phyloP scores from a whole-genome alignment of 352 stramenopile species.

The Globisporangium solare region DNA sequence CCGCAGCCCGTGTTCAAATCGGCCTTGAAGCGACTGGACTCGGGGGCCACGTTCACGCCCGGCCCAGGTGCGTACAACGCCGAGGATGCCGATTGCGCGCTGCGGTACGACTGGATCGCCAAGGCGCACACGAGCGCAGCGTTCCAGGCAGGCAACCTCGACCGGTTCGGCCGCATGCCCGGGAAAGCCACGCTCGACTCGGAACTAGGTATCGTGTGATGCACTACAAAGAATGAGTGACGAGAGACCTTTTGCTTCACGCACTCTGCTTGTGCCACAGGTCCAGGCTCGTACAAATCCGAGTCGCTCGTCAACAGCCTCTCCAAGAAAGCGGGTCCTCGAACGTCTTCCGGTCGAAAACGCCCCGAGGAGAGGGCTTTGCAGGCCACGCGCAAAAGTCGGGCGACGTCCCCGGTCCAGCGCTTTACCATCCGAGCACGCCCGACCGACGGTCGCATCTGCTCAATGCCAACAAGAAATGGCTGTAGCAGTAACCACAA shows the following conservation, averaged over 20 bases:
- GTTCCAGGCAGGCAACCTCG: slow-evolving; percentile 45
- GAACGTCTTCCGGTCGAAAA: slow-evolving; percentile 23
- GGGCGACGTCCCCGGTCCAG: slow-evolving; percentile 36
- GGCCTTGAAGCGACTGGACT: slow-evolving; percentile 45
- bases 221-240: no score
- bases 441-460: slow-evolving; percentile 58
- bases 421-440: slow-evolving; percentile 58
- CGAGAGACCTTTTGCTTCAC: neutral
- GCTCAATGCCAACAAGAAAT: slow-evolving; percentile 80
- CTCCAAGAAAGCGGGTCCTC: slow-evolving; percentile 16
- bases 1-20: slow-evolving; percentile 67
- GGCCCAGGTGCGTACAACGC: slow-evolving; percentile 67
- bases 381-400: slow-evolving; percentile 10
- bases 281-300: slow-evolving; percentile 52
- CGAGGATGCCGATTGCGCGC: slow-evolving; percentile 51
- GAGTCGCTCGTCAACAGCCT: slow-evolving; percentile 14
- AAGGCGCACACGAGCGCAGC: slow-evolving; percentile 54
- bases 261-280: slow-evolving; percentile 12
- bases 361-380: slow-evolving; percentile 22
- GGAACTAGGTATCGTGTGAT: slow-evolving; percentile 31
- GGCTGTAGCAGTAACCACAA: slow-evolving; percentile 36
- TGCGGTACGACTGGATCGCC: slow-evolving; percentile 66
- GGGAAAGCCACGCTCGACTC: slow-evolving; percentile 33
- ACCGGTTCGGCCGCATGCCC: slow-evolving; percentile 50
- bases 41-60: slow-evolving; percentile 25